These are phyloP conservation scores for Talaromyces marneffei DNA, from an alignment of 2,329 filamentous ascomycete genomes.

Conservation along the genomic window DNA sequence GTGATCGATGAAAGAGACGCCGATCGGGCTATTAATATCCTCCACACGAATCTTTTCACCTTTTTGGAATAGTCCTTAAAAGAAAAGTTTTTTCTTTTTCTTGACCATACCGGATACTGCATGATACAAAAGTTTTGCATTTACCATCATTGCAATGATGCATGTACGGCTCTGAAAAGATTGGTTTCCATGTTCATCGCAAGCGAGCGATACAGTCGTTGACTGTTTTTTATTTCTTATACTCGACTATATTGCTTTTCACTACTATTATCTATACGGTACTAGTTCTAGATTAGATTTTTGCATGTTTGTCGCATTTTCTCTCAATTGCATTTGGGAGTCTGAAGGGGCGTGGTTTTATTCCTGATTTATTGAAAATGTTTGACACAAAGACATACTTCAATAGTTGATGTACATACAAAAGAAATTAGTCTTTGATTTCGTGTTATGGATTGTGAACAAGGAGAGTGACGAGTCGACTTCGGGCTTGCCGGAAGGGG, in stretches of 20 bases:
- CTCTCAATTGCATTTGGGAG: not conserved
- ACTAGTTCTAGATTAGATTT: not conserved
- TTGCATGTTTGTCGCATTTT: not conserved
- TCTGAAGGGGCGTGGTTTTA: not conserved
- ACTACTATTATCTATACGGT: not conserved
- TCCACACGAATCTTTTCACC: conserved; percentile 95
- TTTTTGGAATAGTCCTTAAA: conserved; percentile 64
- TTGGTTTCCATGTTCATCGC: not conserved
- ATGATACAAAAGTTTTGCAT: not conserved
- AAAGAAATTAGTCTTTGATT: not conserved
- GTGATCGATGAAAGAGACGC: conserved; percentile 91
- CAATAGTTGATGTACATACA: not conserved
- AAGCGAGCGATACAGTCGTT: not conserved
- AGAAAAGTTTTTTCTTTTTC: conserved; percentile 14
- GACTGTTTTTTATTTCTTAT: not conserved
- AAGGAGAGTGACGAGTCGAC: not conserved
- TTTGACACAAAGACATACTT: not conserved
- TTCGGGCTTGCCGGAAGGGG: not conserved
- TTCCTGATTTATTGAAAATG: not conserved
- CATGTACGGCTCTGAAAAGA: not conserved
- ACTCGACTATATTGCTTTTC: not conserved
- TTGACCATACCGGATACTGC: not conserved
- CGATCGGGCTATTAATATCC: conserved; percentile 86
- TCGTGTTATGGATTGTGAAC: not conserved
- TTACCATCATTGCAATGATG: not conserved